phyloP scores from a whole-genome alignment of 2,329 filamentous ascomycete genomes.

The Aspergillus caelatus region DNA sequence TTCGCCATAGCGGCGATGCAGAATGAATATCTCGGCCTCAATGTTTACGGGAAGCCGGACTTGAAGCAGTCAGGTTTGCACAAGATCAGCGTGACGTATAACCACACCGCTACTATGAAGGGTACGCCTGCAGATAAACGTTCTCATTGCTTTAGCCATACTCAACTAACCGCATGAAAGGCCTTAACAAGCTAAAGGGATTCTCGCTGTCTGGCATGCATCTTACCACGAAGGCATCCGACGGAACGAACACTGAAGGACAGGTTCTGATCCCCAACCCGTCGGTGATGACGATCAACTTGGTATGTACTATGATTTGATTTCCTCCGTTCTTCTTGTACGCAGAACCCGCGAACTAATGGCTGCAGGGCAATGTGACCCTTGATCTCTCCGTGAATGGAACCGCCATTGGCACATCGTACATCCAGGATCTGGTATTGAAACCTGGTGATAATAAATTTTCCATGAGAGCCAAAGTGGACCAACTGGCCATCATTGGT shows the following conservation, averaged over 20 bases:
- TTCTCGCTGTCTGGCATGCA: constrained; percentile 54
- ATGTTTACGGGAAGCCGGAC: constrained; percentile 55
- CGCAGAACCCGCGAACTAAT: constrained; percentile 9
- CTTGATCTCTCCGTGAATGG: constrained; percentile 55
- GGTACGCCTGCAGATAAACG: constrained; percentile 42
- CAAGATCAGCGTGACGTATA: constrained; percentile 55
- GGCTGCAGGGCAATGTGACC: constrained; percentile 55
- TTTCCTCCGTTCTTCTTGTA: neutral
- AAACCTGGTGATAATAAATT: constrained; percentile 58
- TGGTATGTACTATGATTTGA: constrained; percentile 38
- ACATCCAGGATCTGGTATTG: constrained; percentile 55
- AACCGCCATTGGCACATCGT: constrained; percentile 52
- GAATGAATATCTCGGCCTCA: constrained; percentile 53
- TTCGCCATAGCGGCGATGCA: constrained; percentile 54
- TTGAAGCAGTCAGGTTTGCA: constrained; percentile 56
- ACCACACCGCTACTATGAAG: constrained; percentile 60
- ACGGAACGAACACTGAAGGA: constrained; percentile 58
- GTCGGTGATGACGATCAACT: constrained; percentile 57
- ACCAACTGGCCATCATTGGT: constrained; percentile 44
- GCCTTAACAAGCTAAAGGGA: constrained; percentile 59
- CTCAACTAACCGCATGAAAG: constrained; percentile 36
- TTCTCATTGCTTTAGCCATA: neutral
- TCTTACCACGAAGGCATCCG: constrained; percentile 44
- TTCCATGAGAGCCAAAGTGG: constrained; percentile 52
- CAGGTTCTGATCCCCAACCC: constrained; percentile 62